Base-by-base conservation (phyloP, 2,329 filamentous ascomycete genomes). In the Emericellopsis atlantica region DNA sequence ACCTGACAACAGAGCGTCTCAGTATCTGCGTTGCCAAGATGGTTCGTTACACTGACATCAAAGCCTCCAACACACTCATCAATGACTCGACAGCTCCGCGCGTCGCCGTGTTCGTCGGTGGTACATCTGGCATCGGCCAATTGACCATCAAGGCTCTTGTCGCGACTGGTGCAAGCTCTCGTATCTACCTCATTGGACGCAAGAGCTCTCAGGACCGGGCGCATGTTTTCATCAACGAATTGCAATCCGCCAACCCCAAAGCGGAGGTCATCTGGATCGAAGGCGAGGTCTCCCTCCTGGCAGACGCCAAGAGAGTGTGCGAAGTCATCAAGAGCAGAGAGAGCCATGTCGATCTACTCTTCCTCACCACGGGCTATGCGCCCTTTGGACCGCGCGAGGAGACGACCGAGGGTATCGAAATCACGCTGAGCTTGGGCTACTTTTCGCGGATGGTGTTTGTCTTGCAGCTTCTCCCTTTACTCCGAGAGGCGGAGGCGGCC, bases 81-180 rank as follows among this genome's bases (percentile, higher is more conserved):
- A 60, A 56, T 47, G 56, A 60, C 38, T 44, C 49, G 4, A 62
- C 54, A 2, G 48, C 51, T 14, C 62, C 62, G 7, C 57, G 49
- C 12, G 52, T 65, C 32, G 54, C 62, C 42, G 56, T 69, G 45
- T 69, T 70, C 44, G 59, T 61, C 5, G 65, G 66, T 31, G 67
- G 59, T 10, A 70, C 67, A 2, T 63, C 64, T 3, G 67, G 67
- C 37, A 64, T 70, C 42, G 67, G 67, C 8, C 57, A 62, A 36
- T 36, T 54, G 36, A 69, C 66, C 0, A 32, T 68, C 9, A 44
- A 41, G 24, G 61, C 56, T 14, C 44, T 70, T 1, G 57, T 61
- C 39, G 49, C 46, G 1, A 59, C 56, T 0, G 61, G 60, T 3
- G 45, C 52, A 0, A 55, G 51, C 43, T 24, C 57, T n/a, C 57